Conservation (phyloP, 2,329 filamentous ascomycete genomes). For the Uncinocarpus reesii region DNA sequence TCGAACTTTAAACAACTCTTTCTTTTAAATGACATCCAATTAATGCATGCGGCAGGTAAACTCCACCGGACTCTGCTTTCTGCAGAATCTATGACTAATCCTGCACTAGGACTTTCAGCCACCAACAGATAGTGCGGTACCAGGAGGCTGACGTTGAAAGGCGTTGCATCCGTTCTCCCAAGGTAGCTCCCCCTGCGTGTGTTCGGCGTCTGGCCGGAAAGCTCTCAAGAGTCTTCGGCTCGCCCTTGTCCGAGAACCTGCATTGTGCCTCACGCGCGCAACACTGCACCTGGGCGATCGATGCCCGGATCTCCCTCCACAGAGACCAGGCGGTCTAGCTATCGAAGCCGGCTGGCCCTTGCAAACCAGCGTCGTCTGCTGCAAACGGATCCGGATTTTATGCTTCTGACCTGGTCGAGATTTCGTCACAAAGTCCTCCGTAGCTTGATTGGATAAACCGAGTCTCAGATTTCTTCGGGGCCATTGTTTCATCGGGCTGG, state of each 20-base stretch:
- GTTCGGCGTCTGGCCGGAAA: slow-evolving; percentile 1
- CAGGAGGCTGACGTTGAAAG: neutral
- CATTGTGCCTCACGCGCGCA: neutral
- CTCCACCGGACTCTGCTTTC: no score
- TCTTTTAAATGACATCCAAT: no score
- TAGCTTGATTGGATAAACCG: no score
- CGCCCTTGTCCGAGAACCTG: neutral
- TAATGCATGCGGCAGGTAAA: no score
- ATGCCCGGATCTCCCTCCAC: neutral
- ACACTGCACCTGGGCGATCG: neutral
- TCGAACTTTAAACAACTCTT: no score
- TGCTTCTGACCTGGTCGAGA: neutral
- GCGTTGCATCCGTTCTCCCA: slow-evolving; percentile 6
- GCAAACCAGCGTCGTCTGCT: neutral
- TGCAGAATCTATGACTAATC: no score
- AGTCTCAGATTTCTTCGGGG: no score
- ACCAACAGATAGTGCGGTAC: neutral
- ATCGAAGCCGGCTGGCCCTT: neutral
- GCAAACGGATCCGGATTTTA: neutral
- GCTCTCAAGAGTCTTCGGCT: neutral
- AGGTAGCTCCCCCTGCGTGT: slow-evolving; percentile 2
- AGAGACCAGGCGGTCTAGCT: neutral
- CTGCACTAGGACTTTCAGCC: neutral
- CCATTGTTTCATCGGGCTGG: no score
- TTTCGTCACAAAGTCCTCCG: neutral